These are phyloP conservation scores for Phytopythium aichiense DNA, from an alignment of 352 stramenopile genomes.

Conservation along the genomic window DNA sequence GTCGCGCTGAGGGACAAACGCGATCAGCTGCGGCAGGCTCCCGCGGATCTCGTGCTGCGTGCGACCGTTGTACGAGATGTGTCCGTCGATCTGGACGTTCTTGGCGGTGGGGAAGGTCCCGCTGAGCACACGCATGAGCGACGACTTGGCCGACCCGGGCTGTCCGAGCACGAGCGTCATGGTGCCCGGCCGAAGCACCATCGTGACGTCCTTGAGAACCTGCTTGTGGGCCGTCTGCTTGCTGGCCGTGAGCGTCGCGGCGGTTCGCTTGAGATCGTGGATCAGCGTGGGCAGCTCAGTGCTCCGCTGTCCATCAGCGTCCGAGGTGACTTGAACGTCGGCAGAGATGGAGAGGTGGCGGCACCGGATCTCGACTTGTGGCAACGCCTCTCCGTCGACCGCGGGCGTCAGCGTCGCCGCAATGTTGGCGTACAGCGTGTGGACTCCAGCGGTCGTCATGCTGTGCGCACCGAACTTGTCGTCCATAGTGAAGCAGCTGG, in stretches of 20 bases:
- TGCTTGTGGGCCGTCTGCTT: conserved; percentile 8
- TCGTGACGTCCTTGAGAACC: conserved; percentile 15
- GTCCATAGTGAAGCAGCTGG: not conserved
- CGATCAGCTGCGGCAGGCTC: conserved; percentile 13
- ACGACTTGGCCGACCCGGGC: conserved; percentile 7
- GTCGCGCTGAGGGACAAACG: conserved; percentile 16
- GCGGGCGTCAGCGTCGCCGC: conserved; percentile 11
- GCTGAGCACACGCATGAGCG: conserved; percentile 10
- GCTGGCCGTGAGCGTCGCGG: conserved; percentile 2
- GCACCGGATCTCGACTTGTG: conserved; percentile 29
- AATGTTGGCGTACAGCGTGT: conserved; percentile 7
- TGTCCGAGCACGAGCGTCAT: conserved; percentile 17
- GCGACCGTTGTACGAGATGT: conserved; percentile 19
- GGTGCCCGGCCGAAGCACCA: conserved; percentile 11
- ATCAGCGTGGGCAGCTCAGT: conserved; percentile 10
- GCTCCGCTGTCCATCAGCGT: conserved; percentile 11
- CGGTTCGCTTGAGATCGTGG: conserved; percentile 6
- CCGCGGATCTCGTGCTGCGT: conserved; percentile 2
- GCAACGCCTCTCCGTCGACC: conserved; percentile 9
- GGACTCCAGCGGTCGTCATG: not conserved
- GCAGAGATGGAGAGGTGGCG: conserved; percentile 23
- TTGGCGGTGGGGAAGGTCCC: conserved; percentile 10
- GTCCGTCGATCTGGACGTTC: conserved; percentile 10
- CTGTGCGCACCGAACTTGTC: not conserved
- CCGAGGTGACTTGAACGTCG: conserved; percentile 17